These are phyloP conservation scores for Thalassiosira livingstoniorum DNA, from an alignment of 352 stramenopile genomes.

Conservation along the genomic window DNA sequence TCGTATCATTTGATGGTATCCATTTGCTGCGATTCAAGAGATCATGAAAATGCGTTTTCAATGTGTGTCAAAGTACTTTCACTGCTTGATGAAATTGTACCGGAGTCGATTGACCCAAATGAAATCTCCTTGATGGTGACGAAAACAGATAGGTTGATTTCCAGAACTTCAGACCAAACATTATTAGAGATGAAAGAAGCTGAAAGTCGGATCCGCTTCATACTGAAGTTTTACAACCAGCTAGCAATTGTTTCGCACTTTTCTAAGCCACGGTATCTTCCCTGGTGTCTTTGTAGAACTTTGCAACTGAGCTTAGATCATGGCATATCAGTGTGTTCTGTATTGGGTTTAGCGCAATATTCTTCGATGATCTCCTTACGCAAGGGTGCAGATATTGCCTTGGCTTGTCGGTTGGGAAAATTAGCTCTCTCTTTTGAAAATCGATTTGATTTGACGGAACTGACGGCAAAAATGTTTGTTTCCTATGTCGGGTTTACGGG, in stretches of 20 bases:
- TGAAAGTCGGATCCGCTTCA: background rate
- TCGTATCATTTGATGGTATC: slow-evolving; percentile 29
- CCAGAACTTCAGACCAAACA: slow-evolving; percentile 29
- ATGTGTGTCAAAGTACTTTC: slow-evolving; percentile 34
- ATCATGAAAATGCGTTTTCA: slow-evolving; percentile 24
- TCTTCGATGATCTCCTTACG: slow-evolving; percentile 23
- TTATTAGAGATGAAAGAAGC: slow-evolving; percentile 37
- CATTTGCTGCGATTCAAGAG: background rate
- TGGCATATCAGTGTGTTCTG: slow-evolving; percentile 43
- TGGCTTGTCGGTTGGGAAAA: slow-evolving; percentile 33
- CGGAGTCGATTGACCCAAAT: slow-evolving; percentile 31
- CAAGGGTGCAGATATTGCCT: slow-evolving; percentile 27
- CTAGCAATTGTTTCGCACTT: slow-evolving; percentile 21
- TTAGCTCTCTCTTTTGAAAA: slow-evolving; percentile 28
- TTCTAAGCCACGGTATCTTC: no score
- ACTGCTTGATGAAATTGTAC: slow-evolving; percentile 50
- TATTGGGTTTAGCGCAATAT: slow-evolving; percentile 33
- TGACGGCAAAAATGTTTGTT: slow-evolving; percentile 30
- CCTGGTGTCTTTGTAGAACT: background rate
- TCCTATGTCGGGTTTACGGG: slow-evolving; percentile 32
- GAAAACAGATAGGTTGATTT: no score
- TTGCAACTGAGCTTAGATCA: slow-evolving; percentile 28
- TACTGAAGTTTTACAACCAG: slow-evolving; percentile 42
- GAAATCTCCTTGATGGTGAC: no score
- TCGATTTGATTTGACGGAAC: slow-evolving; percentile 32